Evolutionary conservation across 352 stramenopile species (phyloP), one percentile per base, ranked within the genome.

Genomic region (Phytophthora rubi): DNA sequence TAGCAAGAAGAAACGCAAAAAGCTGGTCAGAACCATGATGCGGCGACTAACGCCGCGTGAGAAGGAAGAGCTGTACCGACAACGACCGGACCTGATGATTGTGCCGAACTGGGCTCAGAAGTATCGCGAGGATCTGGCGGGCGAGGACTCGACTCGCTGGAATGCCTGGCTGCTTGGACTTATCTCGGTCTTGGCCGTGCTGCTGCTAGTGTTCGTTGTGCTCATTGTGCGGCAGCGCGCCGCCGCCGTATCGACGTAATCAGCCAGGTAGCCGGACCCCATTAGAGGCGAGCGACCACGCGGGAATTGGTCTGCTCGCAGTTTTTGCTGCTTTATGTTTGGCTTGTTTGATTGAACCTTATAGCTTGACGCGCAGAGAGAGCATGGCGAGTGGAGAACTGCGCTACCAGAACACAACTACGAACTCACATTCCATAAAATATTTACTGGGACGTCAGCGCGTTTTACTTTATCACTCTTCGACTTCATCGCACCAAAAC

Each of bases 41-140:
- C 87, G 89, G 44, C 81, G 89, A 26, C 76, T 96, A 32, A 95
- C 81, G 7, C 84, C 89, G 4, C 82, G 71, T 21, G 89, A 96
- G 65, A 96, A 96, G 62, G 89, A 96, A 70, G 89, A 92, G 68
- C 74, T 96, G 30, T 96, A 96, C 53, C 65, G 78, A 33, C 77
- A 91, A 73, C 87, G 89, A 32, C 89, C 89, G 21, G 89, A 96
- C 44, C 61, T 96, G 58, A 93, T 92, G 86, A 96, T 96, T 72
- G 78, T 94, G 52, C 89, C 89, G 3, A 96, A 96, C 57, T 96
- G 89, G 89, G 89, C 89, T 6, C 87, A 95, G 54, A 96, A 96
- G 62, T 96, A 96, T 58, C 86, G 89, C 33, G 86, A 96, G 70
- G 89, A 94, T 60, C 80, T 96, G 53, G 79, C 83, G 28, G 87